Evolutionary conservation across 352 stramenopile species (phyloP).

Genomic region (Phytopythium oedochilum): DNA sequence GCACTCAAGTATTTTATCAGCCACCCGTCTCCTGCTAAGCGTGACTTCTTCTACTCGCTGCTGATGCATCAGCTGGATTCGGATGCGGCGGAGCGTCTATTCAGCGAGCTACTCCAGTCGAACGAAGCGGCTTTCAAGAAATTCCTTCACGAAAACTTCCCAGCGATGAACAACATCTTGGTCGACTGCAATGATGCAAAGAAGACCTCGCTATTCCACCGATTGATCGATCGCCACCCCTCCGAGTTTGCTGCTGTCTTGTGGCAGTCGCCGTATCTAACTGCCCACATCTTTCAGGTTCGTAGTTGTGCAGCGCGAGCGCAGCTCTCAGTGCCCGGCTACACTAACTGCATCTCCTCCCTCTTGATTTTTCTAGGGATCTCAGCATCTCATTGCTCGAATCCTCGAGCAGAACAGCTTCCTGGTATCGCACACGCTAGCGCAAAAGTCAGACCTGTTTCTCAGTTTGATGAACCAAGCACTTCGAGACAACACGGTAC

Average conservation of each 20-base stretch:
- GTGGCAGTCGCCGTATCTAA: conserved; percentile 55
- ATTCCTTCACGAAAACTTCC: conserved; percentile 44
- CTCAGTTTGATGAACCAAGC: conserved; percentile 50
- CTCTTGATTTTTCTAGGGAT: conserved; percentile 21
- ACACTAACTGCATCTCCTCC: not conserved
- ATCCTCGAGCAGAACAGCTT: conserved; percentile 78
- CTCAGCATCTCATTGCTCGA: conserved; percentile 45
- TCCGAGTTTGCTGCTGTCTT: conserved; percentile 50
- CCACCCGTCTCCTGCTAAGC: conserved; percentile 9
- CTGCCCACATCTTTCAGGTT: conserved; percentile 69
- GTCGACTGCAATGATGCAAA: conserved; percentile 13
- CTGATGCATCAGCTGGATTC: conserved; percentile 24
- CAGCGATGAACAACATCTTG: conserved; percentile 47
- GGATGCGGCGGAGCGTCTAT: conserved; percentile 16
- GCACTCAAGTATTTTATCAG: conserved; percentile 33
- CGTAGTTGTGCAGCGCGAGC: no score
- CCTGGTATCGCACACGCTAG: conserved; percentile 51
- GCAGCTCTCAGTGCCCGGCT: no score
- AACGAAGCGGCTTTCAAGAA: conserved; percentile 27
- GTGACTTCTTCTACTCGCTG: conserved; percentile 29
- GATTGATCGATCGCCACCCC: conserved; percentile 54
- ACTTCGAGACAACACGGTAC: conserved; percentile 57
- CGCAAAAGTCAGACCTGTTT: conserved; percentile 45
- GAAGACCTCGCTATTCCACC: conserved; percentile 34
- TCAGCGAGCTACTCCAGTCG: conserved; percentile 21